Evolutionary conservation across 202 grass and related monocot species (phyloP), one percentile per base, ranked within the genome.

Genomic region (Panicum virgatum): DNA sequence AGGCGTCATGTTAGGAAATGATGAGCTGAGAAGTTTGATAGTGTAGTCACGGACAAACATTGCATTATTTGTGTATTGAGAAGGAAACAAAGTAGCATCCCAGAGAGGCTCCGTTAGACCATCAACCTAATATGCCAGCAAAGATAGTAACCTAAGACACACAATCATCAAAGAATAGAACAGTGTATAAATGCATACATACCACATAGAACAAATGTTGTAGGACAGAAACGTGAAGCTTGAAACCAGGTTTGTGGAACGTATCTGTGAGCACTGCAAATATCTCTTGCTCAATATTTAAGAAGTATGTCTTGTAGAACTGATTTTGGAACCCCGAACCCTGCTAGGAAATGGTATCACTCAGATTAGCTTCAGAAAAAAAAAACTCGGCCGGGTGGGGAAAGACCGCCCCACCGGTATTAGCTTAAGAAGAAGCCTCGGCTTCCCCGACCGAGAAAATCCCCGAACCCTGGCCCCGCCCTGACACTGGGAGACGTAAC

Each of bases 221-320:
- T 69, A 93, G 87, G 15, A 90, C 87, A 52, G 79, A 76, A 53
- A 89, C 87, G 56, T 90, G 91, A 73, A 90, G 79, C 77, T 93
- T 89, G 66, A 93, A 87, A 20, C 87, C 87, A 19, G 91, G 88
- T 68, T 90, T 90, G 78, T 93, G 88, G 60, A 87, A 93, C 61
- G 91, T 86, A 45, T 90, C 88, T 12, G 88, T 93, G 67, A 93
- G 63, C 13, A 93, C 91, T 45, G 88, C 91, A 76, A 93, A 93
- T 32, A 86, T 90, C 72, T 90, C 91, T 76, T 88, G 88, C 82
- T 93, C 91, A 39, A 90, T 90, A 39, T 45, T 93, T 61, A 93
- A 73, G 72, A 87, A 93, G 52, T 90, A 90, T 29, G 88, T 88
- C 54, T 88, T 88, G 78, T 93, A 93, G 73, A 93, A 93, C 30